Percentiles rank a stretch among this genome's conserved stretches.
Evolutionary conservation across 163 green algal species (phyloP).

Genomic region (Smithsoniella earleae): DNA sequence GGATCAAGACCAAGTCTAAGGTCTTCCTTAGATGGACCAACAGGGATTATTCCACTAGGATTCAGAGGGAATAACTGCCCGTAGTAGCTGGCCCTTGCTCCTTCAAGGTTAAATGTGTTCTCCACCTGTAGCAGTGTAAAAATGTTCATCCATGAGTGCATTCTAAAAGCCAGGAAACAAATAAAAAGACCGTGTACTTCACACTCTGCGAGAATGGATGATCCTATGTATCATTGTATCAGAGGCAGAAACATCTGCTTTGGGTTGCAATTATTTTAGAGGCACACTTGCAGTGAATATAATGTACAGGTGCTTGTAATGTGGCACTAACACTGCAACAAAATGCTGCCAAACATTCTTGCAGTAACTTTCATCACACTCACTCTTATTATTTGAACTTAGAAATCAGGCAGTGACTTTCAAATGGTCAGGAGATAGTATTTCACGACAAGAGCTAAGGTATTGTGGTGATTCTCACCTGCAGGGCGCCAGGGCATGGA

Average conservation of each 20-base stretch:
- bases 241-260: too few relatives aligned
- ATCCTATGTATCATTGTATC: too few relatives aligned
- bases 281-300: background rate
- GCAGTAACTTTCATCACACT: background rate
- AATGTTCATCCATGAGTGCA: too few relatives aligned
- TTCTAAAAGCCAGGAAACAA: too few relatives aligned
- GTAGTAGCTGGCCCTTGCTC: slow-evolving; percentile 66
- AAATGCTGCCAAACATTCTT: background rate
- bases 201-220: too few relatives aligned
- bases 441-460: too few relatives aligned
- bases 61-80: slow-evolving; percentile 86
- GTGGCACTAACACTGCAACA: background rate
- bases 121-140: slow-evolving; percentile 43
- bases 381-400: background rate
- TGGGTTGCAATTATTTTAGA: too few relatives aligned
- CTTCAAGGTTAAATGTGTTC: slow-evolving; percentile 77
- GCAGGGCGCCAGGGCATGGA: slow-evolving; percentile 37
- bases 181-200: too few relatives aligned
- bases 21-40: slow-evolving; percentile 54
- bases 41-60: slow-evolving; percentile 69
- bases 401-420: too few relatives aligned
- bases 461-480: slow-evolving; percentile 39
- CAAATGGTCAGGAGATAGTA: too few relatives aligned
- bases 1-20: slow-evolving; percentile 40
- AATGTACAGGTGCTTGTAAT: background rate